Percentiles rank a stretch among this genome's conserved stretches.
phyloP scores from a whole-genome alignment of 306 rosid genomes.

The cucumber (Cucumis sativus) region Cucumber_9930_V3 NC_026657.2:13269501-13270000 shows the following conservation, averaged over 20 bases:
- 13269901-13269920: no score
- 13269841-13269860: no score
- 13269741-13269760: not conserved
- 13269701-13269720: conserved; percentile 34
- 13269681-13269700: conserved; percentile 15
- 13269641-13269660: conserved; percentile 25
- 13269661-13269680: conserved; percentile 17
- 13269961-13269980: no score
- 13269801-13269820: no score
- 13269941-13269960: no score
- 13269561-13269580: not conserved
- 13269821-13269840: no score
- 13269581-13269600: not conserved
- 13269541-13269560: not conserved
- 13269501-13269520: not conserved
- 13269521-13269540: not conserved
- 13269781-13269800: no score
- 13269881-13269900: no score
- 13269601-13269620: not conserved
- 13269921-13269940: no score
- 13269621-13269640: not conserved
- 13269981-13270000: no score
- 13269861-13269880: no score
- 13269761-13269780: not conserved
- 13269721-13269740: not conserved